Evolutionary conservation across 2,329 filamentous ascomycete genomes (phyloP), one percentile per base, ranked within the genome.

Genomic region (Colletotrichum kahawae): DNA sequence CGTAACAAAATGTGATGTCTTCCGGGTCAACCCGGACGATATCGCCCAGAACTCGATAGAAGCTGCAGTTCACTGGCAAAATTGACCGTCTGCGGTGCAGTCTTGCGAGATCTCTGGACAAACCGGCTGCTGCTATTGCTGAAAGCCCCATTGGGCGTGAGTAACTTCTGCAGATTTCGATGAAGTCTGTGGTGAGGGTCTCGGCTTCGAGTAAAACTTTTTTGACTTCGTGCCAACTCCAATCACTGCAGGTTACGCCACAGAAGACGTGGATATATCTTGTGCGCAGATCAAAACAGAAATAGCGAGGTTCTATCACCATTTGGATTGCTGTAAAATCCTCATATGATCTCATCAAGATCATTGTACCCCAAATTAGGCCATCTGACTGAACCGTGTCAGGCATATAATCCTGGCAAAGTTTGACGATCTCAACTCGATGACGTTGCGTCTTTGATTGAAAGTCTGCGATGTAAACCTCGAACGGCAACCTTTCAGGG

Each of bases 361-460:
- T 21, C 5, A 48, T 48, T 48, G n/a, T 12, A n/a, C 18, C 43
- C 43, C 43, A 48, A n/a, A 48, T 48, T 3, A 12, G 0, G 12
- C 7, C 0, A 21, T 13, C 0, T 1, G 9, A 1, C 0, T 21
- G 10, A 4, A 48, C n/a, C 0, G 9, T n/a, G 2, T 48, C 43
- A 0, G 43, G 43, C 43, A 48, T 48, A 7, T 48, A 21, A 13
- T 4, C 1, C 43, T 48, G 43, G 0, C 43, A 48, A 48, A 48
- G 18, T 0, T 48, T n/a, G 43, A 48, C 18, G 5, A 48, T 48
- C 43, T 48, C 43, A 1, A 13, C 3, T 48, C 21, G 38, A 7
- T 0, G 38, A n/a, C n/a, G n/a, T n/a, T n/a, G n/a, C n/a, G n/a
- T n/a, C n/a, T n/a, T n/a, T n/a, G n/a, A n/a, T n/a, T n/a, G n/a